These are phyloP conservation scores for Phaeoacremonium minimum DNA, from an alignment of 2,329 filamentous ascomycete genomes.

Conservation along the genomic window DNA sequence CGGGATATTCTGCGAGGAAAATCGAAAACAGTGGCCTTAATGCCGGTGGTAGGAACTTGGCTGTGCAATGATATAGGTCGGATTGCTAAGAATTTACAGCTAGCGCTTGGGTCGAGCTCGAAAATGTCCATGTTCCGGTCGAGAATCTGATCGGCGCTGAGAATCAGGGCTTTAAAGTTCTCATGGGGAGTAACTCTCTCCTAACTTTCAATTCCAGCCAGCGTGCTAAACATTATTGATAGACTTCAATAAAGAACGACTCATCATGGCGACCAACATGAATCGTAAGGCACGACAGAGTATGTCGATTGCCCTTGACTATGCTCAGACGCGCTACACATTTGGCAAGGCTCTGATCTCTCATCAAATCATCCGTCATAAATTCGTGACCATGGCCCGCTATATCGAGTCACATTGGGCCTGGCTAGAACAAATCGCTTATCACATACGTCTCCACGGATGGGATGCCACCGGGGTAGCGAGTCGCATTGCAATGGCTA, in stretches of 20 bases:
- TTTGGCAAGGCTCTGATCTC: constrained; percentile 55
- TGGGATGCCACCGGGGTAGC: constrained; percentile 26
- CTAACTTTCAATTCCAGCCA: no score
- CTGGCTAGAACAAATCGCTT: constrained; percentile 58
- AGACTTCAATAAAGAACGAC: constrained; percentile 58
- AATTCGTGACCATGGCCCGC: constrained; percentile 54
- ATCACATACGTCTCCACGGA: constrained; percentile 36
- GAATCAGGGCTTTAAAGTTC: constrained; percentile 50
- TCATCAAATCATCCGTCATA: constrained; percentile 55
- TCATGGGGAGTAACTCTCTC: no score
- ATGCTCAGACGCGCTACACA: constrained; percentile 48
- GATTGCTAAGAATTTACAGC: no score
- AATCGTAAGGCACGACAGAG: constrained; percentile 55
- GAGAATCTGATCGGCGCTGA: constrained; percentile 49
- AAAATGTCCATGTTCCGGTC: constrained; percentile 49
- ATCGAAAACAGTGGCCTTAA: constrained; percentile 65
- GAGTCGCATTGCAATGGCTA: constrained; percentile 26
- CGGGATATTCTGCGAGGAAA: constrained; percentile 46
- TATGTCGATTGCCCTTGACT: constrained; percentile 44
- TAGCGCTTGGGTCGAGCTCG: constrained; percentile 50
- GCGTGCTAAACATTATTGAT: no score
- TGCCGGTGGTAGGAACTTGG: no score
- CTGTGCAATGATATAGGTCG: no score
- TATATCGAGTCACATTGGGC: constrained; percentile 59
- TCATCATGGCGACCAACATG: constrained; percentile 50